Percentiles rank a stretch among this genome's conserved stretches.
Conservation (phyloP, 1,284 basidiomycete species). For the Phylloboletellus chloephorus region DNA sequence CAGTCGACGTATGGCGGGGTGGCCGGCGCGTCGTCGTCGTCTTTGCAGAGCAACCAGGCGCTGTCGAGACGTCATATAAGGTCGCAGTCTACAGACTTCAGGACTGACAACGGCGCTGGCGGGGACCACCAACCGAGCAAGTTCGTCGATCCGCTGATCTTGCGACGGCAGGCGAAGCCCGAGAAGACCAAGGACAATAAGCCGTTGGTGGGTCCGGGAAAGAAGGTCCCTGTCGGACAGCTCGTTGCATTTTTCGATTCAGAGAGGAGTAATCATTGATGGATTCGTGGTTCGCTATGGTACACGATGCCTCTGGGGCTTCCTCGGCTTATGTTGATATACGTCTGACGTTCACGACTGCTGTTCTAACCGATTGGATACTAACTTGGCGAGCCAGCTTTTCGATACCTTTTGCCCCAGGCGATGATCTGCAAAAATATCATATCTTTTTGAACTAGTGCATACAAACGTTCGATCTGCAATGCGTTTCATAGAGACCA, state of each 20-base stretch:
- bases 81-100: slow-evolving; percentile 31
- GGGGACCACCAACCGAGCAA: slow-evolving; percentile 17
- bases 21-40: too few relatives aligned
- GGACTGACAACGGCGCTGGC: slow-evolving; percentile 10
- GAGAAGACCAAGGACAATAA: slow-evolving; percentile 36
- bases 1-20: slow-evolving; percentile 50
- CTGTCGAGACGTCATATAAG: slow-evolving; percentile 21
- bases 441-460: slow-evolving; percentile 8
- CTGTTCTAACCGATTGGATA: not conserved
- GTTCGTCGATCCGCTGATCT: slow-evolving; percentile 69
- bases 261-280: slow-evolving; percentile 38
- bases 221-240: slow-evolving; percentile 67
- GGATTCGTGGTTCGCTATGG: not conserved
- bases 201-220: slow-evolving; percentile 31
- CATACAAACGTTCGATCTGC: too few relatives aligned
- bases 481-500: not conserved
- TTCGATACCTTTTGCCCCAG: slow-evolving; percentile 2
- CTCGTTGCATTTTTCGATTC: slow-evolving; percentile 79
- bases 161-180: slow-evolving; percentile 58
- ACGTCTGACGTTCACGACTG: not conserved
- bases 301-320: not conserved
- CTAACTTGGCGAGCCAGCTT: not conserved
- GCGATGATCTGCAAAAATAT: not conserved
- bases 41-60: slow-evolving; percentile 26
- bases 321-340: not conserved